Conservation (phyloP, 2,329 filamentous ascomycete genomes). For the Cyphellophora europaea region DNA sequence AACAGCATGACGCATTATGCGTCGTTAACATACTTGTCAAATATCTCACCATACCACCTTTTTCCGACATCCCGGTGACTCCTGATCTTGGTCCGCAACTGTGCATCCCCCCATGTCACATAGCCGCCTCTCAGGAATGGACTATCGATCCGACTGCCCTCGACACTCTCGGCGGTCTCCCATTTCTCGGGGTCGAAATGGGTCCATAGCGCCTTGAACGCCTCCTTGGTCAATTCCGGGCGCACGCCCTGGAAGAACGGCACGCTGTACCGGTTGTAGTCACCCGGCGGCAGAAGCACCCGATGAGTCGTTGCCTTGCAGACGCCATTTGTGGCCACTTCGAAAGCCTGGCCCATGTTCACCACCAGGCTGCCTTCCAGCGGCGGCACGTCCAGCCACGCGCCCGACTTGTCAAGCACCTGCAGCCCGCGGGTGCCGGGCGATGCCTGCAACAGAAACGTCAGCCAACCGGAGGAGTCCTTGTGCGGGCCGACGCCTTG, state of each 20-base stretch:
- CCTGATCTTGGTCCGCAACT: slow-evolving; percentile 44
- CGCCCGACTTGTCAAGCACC: slow-evolving; percentile 35
- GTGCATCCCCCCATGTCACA: slow-evolving; percentile 47
- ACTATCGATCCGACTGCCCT: slow-evolving; percentile 36
- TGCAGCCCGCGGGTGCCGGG: slow-evolving; percentile 35
- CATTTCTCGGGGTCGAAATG: slow-evolving; percentile 26
- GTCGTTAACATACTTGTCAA: slow-evolving; percentile 38
- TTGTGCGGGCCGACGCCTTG: slow-evolving; percentile 39
- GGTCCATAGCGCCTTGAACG: slow-evolving; percentile 28
- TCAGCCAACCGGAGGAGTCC: slow-evolving; percentile 53
- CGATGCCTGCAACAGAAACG: slow-evolving; percentile 53
- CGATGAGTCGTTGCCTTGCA: slow-evolving; percentile 36
- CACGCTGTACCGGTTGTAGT: slow-evolving; percentile 32
- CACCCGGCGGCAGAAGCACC: slow-evolving; percentile 27
- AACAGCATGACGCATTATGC: too few relatives aligned
- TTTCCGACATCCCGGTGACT: slow-evolving; percentile 41
- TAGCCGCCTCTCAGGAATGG: slow-evolving; percentile 41
- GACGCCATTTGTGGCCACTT: slow-evolving; percentile 32
- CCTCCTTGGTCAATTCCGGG: slow-evolving; percentile 33
- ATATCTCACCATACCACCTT: slow-evolving; percentile 40
- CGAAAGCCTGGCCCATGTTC: slow-evolving; percentile 38
- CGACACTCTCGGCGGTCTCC: slow-evolving; percentile 24
- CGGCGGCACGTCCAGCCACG: slow-evolving; percentile 36
- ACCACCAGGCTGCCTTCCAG: slow-evolving; percentile 35
- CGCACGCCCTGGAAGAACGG: slow-evolving; percentile 43